Evolutionary conservation across 768 basidiomycete genomes (phyloP).

Genomic region (Phallus indusiatus): DNA sequence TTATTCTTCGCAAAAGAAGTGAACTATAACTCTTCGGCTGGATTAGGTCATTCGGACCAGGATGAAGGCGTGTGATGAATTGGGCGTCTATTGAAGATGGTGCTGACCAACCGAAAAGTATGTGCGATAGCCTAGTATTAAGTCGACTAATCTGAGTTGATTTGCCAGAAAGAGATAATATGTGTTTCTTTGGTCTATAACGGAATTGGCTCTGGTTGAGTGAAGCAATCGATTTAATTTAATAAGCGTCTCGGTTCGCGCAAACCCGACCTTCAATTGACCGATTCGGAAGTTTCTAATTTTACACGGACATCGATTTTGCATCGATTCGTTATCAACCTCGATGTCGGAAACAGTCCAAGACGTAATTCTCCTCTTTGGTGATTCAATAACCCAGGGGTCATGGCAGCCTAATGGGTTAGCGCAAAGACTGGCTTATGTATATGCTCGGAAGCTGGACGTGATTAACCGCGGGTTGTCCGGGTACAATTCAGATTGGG

Average conservation of each 20-base stretch:
- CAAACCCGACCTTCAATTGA: no score
- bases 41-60: neutral
- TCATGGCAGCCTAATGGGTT: slow-evolving; percentile 56
- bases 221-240: no score
- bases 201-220: no score
- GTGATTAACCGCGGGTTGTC: slow-evolving; percentile 77
- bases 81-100: neutral
- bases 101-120: no score
- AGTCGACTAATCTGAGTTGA: no score
- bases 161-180: no score
- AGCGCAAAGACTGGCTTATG: slow-evolving; percentile 65
- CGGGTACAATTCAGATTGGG: slow-evolving; percentile 88
- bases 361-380: slow-evolving; percentile 66
- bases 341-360: slow-evolving; percentile 49
- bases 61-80: neutral
- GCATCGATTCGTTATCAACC: neutral
- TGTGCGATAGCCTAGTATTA: no score
- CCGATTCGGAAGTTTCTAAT: neutral
- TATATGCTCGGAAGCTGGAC: slow-evolving; percentile 73
- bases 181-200: no score
- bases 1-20: no score
- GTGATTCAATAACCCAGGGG: slow-evolving; percentile 74
- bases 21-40: no score
- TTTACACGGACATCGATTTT: no score
- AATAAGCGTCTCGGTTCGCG: no score